Evolutionary conservation across 768 basidiomycete species (phyloP), one percentile per base, ranked within the genome.

Genomic region (Tephrocybe sp.): DNA sequence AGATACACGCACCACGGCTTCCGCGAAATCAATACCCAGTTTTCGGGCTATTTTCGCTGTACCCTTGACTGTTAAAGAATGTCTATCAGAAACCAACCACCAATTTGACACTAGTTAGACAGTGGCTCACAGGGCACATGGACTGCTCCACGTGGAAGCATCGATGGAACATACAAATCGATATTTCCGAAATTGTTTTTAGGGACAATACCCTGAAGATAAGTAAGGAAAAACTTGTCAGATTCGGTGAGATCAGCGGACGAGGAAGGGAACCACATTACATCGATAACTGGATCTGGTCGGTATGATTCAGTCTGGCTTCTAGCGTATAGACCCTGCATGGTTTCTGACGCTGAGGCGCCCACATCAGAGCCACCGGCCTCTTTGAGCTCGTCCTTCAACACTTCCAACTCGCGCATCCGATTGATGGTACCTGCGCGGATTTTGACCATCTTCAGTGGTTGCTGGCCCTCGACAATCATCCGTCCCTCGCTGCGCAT

Each of bases 101-200:
- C 15, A 2, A 25, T n/a, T 29, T 29, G 27, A 29, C 27, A 29
- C 27, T 40, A 48, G 33, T 13, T 23, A 51, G 25, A 49, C 15
- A 34, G 19, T 34, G 4, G 12, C 91, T 70, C 61, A 94, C 94
- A 91, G n/a, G 94, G 91, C 16, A 99, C 71, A 69, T 97, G 92
- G 2, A 74, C 85, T 4, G 82, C 91, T 16, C 97, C 97, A 45
- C 64, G 69, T 2, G 97, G 97, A 24, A 98, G 76, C 97, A 99
- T 99, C 3, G 91, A 86, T 23, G 91, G 86, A 21, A 90, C 91
- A 65, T 95, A 99, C 21, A 99, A 69, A 69, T 99, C 95, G 55
- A 99, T 89, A 64, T 97, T 99, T 15, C 95, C 95, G 64, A 95
- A 99, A 55, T 86, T 82, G 61, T 99, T 99, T 71, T 91, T 94